These are phyloP conservation scores for Solanum okadae DNA, from an alignment of 257 asterid genomes.

Conservation along the genomic window DNA sequence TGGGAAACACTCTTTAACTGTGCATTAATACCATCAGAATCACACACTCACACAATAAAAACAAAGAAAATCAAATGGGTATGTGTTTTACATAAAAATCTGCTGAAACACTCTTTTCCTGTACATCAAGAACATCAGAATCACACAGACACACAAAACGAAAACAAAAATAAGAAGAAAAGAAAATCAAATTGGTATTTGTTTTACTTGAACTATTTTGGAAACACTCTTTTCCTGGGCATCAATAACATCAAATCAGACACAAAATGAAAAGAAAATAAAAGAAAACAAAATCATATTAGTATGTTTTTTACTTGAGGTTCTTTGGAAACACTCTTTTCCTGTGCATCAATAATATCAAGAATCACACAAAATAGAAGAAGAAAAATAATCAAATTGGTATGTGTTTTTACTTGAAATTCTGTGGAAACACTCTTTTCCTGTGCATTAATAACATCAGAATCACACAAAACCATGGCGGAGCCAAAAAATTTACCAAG, in stretches of 20 bases:
- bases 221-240: background rate
- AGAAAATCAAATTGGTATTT: background rate
- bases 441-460: background rate
- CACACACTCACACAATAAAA: background rate
- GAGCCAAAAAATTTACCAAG: background rate
- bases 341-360: background rate
- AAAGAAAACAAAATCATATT: background rate
- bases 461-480: background rate
- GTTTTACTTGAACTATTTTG: background rate
- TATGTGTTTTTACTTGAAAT: background rate
- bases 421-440: background rate
- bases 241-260: background rate
- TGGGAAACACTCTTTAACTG: background rate
- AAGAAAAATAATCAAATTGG: background rate
- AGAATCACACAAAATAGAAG: background rate
- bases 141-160: background rate
- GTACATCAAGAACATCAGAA: constrained; percentile 2
- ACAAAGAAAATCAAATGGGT: background rate
- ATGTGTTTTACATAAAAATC: background rate
- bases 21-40: background rate
- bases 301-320: background rate
- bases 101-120: background rate
- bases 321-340: constrained; percentile 18
- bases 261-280: background rate
- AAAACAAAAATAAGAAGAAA: background rate